Conservation (phyloP, 163 green algal species). For the Volvox carteri region DNA sequence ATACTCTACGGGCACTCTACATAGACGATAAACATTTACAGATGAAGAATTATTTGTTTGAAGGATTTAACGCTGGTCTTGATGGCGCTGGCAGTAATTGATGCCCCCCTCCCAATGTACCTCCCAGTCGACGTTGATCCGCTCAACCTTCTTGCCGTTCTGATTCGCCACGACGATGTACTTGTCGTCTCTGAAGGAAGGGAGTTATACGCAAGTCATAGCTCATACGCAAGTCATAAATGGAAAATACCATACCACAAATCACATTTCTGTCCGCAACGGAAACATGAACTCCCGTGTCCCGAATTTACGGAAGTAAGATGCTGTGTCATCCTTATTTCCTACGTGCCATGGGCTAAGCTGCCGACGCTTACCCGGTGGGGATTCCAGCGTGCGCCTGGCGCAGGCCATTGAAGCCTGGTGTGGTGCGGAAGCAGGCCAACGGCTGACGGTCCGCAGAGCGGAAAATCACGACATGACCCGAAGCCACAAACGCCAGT, state of each 20-base stretch:
- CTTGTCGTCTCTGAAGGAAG: slow-evolving; percentile 9
- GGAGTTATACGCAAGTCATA: no score
- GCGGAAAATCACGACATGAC: slow-evolving; percentile 16
- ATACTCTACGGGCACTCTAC: neutral
- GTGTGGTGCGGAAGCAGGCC: slow-evolving; percentile 36
- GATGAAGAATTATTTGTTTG: neutral
- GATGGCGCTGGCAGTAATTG: neutral
- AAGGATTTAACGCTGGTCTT: neutral
- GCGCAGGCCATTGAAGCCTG: slow-evolving; percentile 9
- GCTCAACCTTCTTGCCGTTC: slow-evolving; percentile 35
- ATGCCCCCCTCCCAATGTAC: no score
- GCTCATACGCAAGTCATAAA: no score
- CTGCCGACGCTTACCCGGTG: neutral
- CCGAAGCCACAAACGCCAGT: slow-evolving; percentile 1
- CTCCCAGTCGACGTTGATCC: slow-evolving; percentile 39
- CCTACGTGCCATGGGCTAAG: no score
- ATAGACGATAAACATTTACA: neutral
- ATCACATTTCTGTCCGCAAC: no score
- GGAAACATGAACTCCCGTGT: no score
- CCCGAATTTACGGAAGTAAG: no score
- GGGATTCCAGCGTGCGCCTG: slow-evolving; percentile 14
- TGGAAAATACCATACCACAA: no score
- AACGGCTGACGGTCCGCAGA: neutral
- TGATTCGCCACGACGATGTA: slow-evolving; percentile 30
- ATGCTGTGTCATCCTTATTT: no score